These are phyloP conservation scores for Cutaneotrichosporon sp. DNA, from an alignment of 1,284 basidiomycete genomes.

Conservation along the genomic window DNA sequence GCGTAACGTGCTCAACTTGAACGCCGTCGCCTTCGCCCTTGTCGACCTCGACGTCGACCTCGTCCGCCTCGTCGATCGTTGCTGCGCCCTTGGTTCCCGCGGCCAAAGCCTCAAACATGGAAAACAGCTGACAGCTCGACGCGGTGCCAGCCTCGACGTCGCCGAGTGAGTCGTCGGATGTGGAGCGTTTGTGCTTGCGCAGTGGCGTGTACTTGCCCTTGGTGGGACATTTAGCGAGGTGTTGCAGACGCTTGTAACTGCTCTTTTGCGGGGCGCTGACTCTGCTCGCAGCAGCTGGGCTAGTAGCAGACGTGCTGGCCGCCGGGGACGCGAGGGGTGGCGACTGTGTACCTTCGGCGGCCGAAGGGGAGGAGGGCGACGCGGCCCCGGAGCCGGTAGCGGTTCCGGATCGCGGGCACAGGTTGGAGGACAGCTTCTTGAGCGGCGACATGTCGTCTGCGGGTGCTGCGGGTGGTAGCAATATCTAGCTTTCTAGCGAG, in stretches of 20 bases:
- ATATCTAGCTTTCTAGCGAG: no score
- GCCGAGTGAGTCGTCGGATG: not conserved
- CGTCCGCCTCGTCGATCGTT: not conserved
- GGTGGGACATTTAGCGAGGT: not conserved
- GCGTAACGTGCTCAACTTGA: not conserved
- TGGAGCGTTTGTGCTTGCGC: not conserved
- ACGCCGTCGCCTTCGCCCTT: not conserved
- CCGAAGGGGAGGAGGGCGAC: not conserved
- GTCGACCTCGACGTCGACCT: not conserved
- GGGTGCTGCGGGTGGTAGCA: no score
- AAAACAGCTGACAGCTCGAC: conserved; percentile 40
- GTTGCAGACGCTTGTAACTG: not conserved
- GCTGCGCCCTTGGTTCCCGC: conserved; percentile 8
- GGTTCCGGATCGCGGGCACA: not conserved
- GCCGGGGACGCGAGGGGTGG: not conserved
- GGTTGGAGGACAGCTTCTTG: not conserved
- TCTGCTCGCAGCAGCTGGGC: no score
- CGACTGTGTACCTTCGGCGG: not conserved
- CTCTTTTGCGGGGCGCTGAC: no score
- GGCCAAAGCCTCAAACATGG: conserved; percentile 45
- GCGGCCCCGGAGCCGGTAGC: not conserved
- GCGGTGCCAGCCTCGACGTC: conserved; percentile 7
- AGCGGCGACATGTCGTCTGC: not conserved
- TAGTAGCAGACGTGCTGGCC: no score
- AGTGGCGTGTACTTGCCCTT: not conserved